phyloP scores from a whole-genome alignment of 2,329 filamentous ascomycete genomes.

The Nothopassalora personata region DNA sequence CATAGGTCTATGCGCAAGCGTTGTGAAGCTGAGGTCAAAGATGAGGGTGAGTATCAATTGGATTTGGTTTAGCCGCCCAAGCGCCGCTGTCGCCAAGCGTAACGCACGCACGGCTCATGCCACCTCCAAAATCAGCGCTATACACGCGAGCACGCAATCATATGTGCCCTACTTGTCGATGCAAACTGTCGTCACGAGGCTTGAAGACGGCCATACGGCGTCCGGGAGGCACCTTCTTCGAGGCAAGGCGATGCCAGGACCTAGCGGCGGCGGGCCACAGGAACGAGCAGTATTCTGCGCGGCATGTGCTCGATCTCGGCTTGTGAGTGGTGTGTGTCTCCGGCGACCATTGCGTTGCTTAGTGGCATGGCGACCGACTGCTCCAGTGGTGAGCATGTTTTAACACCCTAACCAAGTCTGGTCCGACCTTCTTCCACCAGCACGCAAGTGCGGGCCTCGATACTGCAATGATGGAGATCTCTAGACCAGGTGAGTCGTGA shows the following conservation, averaged over 20 bases:
- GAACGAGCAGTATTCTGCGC: background rate
- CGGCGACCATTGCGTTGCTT: background rate
- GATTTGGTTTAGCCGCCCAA: too few species aligned
- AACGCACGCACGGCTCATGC: too few species aligned
- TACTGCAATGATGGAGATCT: background rate
- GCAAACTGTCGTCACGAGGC: slow-evolving; percentile 4
- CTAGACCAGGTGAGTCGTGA: background rate
- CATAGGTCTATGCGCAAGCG: too few species aligned
- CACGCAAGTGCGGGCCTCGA: slow-evolving; percentile 4
- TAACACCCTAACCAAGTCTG: background rate
- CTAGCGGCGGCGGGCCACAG: background rate
- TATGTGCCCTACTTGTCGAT: background rate
- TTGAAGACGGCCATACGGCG: background rate
- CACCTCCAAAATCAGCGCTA: too few species aligned
- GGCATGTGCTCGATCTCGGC: background rate
- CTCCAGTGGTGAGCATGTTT: background rate
- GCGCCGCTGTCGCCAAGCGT: too few species aligned
- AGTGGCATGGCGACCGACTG: background rate
- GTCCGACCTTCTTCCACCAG: slow-evolving; percentile 4
- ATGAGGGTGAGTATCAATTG: too few species aligned
- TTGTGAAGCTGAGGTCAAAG: too few species aligned
- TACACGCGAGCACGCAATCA: slow-evolving; percentile 7
- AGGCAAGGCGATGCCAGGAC: background rate
- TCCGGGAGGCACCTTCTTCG: background rate
- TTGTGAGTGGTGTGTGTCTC: background rate